Base-by-base conservation (phyloP, 768 basidiomycete species). In the Tricholoma sp. region DNA sequence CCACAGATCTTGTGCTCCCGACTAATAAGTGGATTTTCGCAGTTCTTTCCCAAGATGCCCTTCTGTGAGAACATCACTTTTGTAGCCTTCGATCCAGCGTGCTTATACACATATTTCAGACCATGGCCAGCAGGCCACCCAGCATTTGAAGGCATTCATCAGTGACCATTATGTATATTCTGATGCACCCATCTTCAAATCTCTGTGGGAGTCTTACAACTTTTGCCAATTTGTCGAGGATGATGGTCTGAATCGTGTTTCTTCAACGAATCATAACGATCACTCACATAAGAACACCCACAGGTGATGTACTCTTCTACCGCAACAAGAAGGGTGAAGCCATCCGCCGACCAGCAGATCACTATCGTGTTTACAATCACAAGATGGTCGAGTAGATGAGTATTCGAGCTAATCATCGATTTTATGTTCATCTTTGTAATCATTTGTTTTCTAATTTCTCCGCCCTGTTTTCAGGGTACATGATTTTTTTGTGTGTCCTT, bases 181-280 rank as follows among this genome's bases (percentile, higher is more conserved):
- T 20, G 68, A 74, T 42, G 64, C 65, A 20, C 73, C 72, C 6
- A 67, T 68, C n/a, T 80, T 78, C 65, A 69, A 72, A 59, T 76
- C 80, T 1, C 73, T 84, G 8, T 84, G 81, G 76, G 72, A 78
- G 4, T 78, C 72, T 34, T 85, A 83, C 68, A 83, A 81, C 55
- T 65, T 72, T 42, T 84, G 83, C 64, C 76, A 79, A 52, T 85
- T 83, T 60, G 80, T 85, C 34, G 82, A 85, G 58, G 77, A 85
- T 52, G 72, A 82, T 49, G 83, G 80, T 72, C 48, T 52, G 18
- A 36, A 11, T 15, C 1, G 7, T 15, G 45, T 50, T 15, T 6
- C 11, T 31, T 17, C 44, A 31, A 2, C 11, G 28, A 36, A 10
- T 13, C 5, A 13, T 39, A 13, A 12, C n/a, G 6, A 1, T 13